Base-by-base conservation (phyloP, 2,329 filamentous ascomycete genomes). In the Exophiala aquamarina region DNA sequence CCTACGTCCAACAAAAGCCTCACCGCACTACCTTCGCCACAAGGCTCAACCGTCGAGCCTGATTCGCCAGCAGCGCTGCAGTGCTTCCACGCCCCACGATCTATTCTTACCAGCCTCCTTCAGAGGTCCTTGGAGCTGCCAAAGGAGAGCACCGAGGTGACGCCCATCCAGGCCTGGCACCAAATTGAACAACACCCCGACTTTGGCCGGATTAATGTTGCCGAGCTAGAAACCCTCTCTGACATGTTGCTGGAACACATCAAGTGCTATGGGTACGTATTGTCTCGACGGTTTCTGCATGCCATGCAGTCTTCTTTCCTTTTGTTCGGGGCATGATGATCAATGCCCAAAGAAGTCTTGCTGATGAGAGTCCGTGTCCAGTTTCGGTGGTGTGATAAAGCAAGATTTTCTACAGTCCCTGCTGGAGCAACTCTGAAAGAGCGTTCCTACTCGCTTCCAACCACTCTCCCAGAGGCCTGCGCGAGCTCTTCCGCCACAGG, bases 141-240 rank as follows among this genome's bases (percentile, higher is more conserved):
- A 44, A 23, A 56, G 59, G 3, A 50, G 17, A 49, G 55, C 3
- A 56, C 56, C 8, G 63, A 67, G 26, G 41, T 68, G 2, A 70
- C 66, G 2, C 66, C 67, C 1, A 61, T 69, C 1, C 66, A 70
- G 44, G 66, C 63, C 3, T 67, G 65, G 66, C 58, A 64, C 34
- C 49, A 59, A 17, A 58, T 68, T 7, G 55, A 55, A 10, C 38
- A 46, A 17, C 59, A 64, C 46, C 48, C 55, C 2, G 53, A 54
- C 7, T 62, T 66, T 41, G 20, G 40, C 1, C 31, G 21, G 10
- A 23, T 67, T 9, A 58, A 59, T 4, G 32, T 58, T 1, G 40
- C 42, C 2, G 37, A 32, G 3, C 41, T 68, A 44, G 56, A 55
- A 18, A 33, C 38, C 10, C 44, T 66, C 40, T 58, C 57, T 11